Conservation (phyloP, 257 asterid species). For the Plantago major region DNA sequence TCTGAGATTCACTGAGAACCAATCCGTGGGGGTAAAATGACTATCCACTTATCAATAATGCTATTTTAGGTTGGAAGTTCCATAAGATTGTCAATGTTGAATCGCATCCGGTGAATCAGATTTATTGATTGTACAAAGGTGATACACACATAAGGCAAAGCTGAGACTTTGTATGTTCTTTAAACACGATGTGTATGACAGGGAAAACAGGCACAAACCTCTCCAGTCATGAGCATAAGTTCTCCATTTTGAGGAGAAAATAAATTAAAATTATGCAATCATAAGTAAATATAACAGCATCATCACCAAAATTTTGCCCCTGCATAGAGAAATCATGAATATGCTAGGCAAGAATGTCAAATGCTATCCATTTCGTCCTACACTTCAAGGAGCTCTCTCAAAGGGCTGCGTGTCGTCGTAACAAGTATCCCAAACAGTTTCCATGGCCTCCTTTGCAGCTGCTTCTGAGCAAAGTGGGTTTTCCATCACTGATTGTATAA, state of each 20-base stretch:
- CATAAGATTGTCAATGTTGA: no score
- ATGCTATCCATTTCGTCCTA: not conserved
- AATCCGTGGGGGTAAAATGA: no score
- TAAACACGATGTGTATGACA: no score
- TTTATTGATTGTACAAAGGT: no score
- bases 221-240: not conserved
- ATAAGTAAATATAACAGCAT: not conserved
- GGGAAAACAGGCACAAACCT: no score
- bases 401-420: constrained; percentile 90
- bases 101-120: no score
- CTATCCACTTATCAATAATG: no score
- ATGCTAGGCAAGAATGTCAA: not conserved
- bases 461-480: constrained; percentile 77
- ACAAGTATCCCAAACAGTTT: constrained; percentile 92
- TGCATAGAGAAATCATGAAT: not conserved
- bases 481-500: constrained; percentile 48
- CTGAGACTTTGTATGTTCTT: no score
- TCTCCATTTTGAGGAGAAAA: not conserved
- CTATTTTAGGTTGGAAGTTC: no score
- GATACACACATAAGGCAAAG: no score
- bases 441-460: constrained; percentile 84
- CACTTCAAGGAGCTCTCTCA: constrained; percentile 72
- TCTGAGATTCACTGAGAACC: no score
- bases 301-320: not conserved
- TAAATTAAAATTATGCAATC: not conserved